phyloP scores from a whole-genome alignment of 805 yeast genomes.

The Candida adriatica region DNA sequence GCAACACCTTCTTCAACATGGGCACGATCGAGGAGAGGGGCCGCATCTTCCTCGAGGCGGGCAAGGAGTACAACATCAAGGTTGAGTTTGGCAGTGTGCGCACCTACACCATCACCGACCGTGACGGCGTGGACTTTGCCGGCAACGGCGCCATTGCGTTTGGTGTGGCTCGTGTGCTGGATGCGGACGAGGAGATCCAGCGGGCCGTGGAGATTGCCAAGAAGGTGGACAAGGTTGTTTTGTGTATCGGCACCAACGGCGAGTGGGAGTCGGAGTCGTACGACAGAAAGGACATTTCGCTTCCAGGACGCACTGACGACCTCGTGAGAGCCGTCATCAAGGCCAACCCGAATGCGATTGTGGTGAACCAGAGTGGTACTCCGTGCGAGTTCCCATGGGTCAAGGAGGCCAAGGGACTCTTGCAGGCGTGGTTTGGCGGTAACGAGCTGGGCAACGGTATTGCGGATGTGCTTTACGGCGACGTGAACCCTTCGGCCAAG shows the following conservation, averaged over 20 bases:
- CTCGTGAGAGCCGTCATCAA: constrained; percentile 39
- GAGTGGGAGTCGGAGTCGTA: constrained; percentile 59
- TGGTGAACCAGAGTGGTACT: constrained; percentile 56
- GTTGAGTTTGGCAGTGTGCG: constrained; percentile 46
- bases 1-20: constrained; percentile 42
- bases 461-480: constrained; percentile 57
- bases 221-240: constrained; percentile 43
- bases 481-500: constrained; percentile 54
- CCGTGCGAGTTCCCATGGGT: constrained; percentile 56
- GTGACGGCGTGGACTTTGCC: constrained; percentile 14
- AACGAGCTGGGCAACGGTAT: constrained; percentile 52
- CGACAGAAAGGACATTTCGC: constrained; percentile 44
- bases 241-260: constrained; percentile 43
- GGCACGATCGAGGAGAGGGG: constrained; percentile 50
- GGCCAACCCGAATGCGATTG: constrained; percentile 44
- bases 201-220: constrained; percentile 44
- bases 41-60: constrained; percentile 32
- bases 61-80: constrained; percentile 37
- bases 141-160: constrained; percentile 28
- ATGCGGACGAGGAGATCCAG: constrained; percentile 26
- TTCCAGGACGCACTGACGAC: constrained; percentile 43
- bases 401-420: constrained; percentile 33
- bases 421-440: constrained; percentile 58
- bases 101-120: constrained; percentile 23
- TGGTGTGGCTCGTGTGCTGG: constrained; percentile 26